These are phyloP conservation scores for Fraxinus velutina DNA, from an alignment of 305 asterid genomes.

Conservation along the genomic window DNA sequence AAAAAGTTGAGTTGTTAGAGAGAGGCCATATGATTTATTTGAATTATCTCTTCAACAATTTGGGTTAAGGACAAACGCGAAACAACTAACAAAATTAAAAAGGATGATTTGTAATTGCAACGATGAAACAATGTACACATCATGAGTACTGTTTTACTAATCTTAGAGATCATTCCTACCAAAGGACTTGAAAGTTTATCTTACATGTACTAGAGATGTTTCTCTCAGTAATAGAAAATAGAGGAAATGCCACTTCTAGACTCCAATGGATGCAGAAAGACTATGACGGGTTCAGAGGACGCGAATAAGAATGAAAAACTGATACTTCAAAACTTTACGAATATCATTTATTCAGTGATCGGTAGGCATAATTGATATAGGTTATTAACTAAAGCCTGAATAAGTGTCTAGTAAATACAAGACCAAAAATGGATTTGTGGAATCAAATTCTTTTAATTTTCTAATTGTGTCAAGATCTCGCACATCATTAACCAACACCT, in stretches of 20 bases:
- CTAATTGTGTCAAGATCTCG: not conserved
- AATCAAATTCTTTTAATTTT: not conserved
- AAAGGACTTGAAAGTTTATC: not conserved
- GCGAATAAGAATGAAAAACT: not conserved
- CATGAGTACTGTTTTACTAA: not conserved
- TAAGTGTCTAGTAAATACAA: not conserved
- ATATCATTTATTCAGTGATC: not conserved
- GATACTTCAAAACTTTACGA: not conserved
- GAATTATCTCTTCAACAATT: not conserved
- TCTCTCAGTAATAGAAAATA: not conserved
- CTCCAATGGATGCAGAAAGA: not conserved
- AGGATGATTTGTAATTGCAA: not conserved
- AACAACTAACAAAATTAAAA: not conserved
- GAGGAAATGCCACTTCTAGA: not conserved
- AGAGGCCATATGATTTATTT: not conserved
- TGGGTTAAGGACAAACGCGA: not conserved
- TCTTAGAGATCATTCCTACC: not conserved
- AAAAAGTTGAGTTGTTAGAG: not conserved
- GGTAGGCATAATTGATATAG: not conserved
- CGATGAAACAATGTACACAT: not conserved
- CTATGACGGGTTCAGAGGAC: not conserved
- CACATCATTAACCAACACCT: constrained; percentile 9
- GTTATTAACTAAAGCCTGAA: not conserved
- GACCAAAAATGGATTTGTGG: not conserved
- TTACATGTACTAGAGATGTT: not conserved